Base-by-base conservation (phyloP, 1,284 basidiomycete species). In the Heliocybe sulcata region DNA sequence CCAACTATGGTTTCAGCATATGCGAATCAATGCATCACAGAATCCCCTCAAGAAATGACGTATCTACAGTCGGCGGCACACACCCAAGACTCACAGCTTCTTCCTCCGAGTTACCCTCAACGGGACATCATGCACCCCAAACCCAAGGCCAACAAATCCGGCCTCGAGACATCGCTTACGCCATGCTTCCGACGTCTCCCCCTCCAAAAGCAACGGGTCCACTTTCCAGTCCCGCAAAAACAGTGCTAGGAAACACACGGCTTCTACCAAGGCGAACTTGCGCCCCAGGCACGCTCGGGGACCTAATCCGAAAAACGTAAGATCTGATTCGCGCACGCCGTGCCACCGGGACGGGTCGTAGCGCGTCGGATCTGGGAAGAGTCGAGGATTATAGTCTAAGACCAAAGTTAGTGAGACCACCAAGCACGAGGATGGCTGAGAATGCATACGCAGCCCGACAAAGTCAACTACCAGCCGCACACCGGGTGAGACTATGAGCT, bases 181-280 rank as follows among this genome's bases (percentile, higher is more conserved):
- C 38, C 38, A 42, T 16, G 8, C 38, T 20, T 42, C 38, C 16
- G 38, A 6, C 16, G 38, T 42, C 38, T 42, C 38, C 16, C 19
- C 38, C 16, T 20, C 19, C 38, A 42, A 6, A 11, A 49, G 47
- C 23, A 26, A 4, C 11, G 27, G 22, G 50, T 75, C 68, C 3
- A 83, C 62, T 22, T 65, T 67, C 75, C 76, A 83, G 49, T 82
- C 81, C 9, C 78, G 71, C 50, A 83, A 61, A 2, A 83, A 57
- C 57, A 73, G 62, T 0, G 76, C 68, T 16, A 83, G 65, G 67
- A 81, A 79, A 52, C 71, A 76, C n/a, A 82, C 75, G 2, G 72
- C 72, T 61, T 83, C 81, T 0, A 69, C 69, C 1, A 71, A 71
- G 2, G 80, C 77, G 56, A 83, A 83, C 59, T 75, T 79, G 14